Percentiles rank a stretch among this genome's conserved stretches.
Conservation (phyloP, 1,284 basidiomycete species). For the Trichosporon coremiiforme region DNA sequence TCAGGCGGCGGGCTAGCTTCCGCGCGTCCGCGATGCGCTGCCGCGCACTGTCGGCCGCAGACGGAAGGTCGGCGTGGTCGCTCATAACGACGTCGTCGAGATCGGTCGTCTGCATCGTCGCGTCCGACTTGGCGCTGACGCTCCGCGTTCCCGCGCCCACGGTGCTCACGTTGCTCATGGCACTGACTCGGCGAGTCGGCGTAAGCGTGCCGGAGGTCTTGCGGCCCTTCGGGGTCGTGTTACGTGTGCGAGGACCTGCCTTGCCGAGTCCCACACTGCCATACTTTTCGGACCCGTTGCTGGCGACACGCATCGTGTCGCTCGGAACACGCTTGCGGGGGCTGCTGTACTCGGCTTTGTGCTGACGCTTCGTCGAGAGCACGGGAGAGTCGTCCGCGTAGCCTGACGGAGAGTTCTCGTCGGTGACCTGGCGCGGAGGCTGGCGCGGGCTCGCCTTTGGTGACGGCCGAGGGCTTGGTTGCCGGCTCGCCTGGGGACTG, state of each 20-base stretch:
- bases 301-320: constrained; percentile 11
- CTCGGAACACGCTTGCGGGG: constrained; percentile 47
- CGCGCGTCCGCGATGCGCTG: constrained; percentile 25
- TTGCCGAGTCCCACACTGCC: constrained; percentile 24
- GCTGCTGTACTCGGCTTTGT: constrained; percentile 42
- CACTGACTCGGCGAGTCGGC: constrained; percentile 22
- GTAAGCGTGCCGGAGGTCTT: constrained; percentile 17
- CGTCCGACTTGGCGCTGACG: constrained; percentile 3
- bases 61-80: constrained; percentile 27
- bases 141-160: constrained; percentile 15
- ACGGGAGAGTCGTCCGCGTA: constrained; percentile 7
- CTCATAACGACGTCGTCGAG: constrained; percentile 31
- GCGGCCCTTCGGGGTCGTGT: constrained; percentile 9
- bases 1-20: constrained; percentile 25
- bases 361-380: constrained; percentile 41
- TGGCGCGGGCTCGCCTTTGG: constrained; percentile 29
- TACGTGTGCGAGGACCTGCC: background rate
- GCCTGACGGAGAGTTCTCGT: constrained; percentile 33
- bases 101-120: constrained; percentile 23
- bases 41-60: constrained; percentile 24
- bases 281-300: constrained; percentile 30
- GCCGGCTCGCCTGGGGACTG: background rate
- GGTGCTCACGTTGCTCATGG: constrained; percentile 22
- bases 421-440: constrained; percentile 36
- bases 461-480: background rate